Percentiles rank a stretch among this genome's conserved stretches.
phyloP scores from a whole-genome alignment of 2,329 filamentous ascomycete genomes.

The Paecilomyces variotii region DNA sequence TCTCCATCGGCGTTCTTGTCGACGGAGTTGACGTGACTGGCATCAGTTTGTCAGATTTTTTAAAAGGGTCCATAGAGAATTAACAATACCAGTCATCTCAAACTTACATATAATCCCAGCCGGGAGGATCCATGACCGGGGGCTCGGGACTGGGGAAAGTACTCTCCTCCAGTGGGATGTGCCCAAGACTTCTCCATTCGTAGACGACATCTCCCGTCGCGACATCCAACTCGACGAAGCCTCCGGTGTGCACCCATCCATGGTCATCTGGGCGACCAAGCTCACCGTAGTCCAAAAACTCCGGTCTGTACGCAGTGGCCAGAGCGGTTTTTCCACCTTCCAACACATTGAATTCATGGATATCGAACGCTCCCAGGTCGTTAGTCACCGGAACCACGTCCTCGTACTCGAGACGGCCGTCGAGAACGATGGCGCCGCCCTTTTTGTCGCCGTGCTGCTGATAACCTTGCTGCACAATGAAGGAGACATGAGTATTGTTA shows the following conservation, averaged over 20 bases:
- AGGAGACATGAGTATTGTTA: slow-evolving; percentile 39
- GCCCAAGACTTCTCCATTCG: slow-evolving; percentile 25
- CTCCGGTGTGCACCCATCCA: slow-evolving; percentile 20
- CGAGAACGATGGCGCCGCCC: slow-evolving; percentile 42
- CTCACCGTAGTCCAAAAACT: slow-evolving; percentile 16
- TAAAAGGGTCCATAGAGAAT: not conserved
- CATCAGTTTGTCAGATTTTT: not conserved
- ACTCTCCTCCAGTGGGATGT: slow-evolving; percentile 19
- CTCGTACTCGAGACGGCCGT: slow-evolving; percentile 38
- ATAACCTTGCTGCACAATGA: slow-evolving; percentile 28
- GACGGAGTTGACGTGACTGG: slow-evolving; percentile 29
- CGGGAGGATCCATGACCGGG: slow-evolving; percentile 10
- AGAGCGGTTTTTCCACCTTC: slow-evolving; percentile 24
- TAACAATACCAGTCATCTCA: not conserved
- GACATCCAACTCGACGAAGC: slow-evolving; percentile 27
- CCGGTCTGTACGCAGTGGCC: slow-evolving; percentile 12
- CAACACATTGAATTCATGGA: slow-evolving; percentile 32
- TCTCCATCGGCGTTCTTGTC: slow-evolving; percentile 31
- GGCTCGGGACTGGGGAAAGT: not conserved
- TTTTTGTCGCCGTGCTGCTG: slow-evolving; percentile 31
- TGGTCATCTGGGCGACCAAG: slow-evolving; percentile 15
- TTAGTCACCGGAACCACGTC: slow-evolving; percentile 26
- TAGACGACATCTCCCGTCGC: slow-evolving; percentile 22
- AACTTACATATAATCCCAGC: slow-evolving; percentile 23
- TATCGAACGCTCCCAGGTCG: slow-evolving; percentile 23